These are phyloP conservation scores for Bolboschoenus planiculmis DNA, from an alignment of 176 grass and related monocot species.

Conservation along the genomic window DNA sequence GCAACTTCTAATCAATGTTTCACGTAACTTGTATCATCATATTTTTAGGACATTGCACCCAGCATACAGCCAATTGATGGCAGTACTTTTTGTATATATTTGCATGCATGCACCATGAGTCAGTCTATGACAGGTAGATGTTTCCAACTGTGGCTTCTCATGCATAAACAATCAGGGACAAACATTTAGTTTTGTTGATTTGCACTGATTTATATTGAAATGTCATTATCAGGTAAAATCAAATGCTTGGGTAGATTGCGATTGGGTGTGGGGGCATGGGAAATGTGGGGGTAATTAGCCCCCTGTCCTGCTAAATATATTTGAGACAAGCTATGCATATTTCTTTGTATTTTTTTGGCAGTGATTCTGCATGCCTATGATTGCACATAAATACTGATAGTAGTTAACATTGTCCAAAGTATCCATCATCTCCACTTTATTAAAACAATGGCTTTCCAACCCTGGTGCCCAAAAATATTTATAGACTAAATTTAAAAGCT, in stretches of 20 bases:
- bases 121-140: background rate
- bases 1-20: background rate
- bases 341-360: background rate
- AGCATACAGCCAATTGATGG: background rate
- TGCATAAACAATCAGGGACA: background rate
- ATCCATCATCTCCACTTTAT: background rate
- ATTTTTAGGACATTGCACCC: background rate
- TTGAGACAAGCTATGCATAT: background rate
- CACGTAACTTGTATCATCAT: background rate
- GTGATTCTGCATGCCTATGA: background rate
- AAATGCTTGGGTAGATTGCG: background rate
- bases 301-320: background rate
- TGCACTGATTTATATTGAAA: background rate
- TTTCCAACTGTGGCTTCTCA: background rate
- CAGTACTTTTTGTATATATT: background rate
- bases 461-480: background rate
- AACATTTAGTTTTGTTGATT: background rate
- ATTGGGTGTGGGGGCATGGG: background rate
- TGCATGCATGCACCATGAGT: conserved; percentile 10
- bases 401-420: background rate
- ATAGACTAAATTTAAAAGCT: background rate
- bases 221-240: background rate
- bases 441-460: background rate
- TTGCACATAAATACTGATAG: background rate
- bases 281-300: background rate